Percentiles rank a stretch among this genome's conserved stretches.
These are phyloP conservation scores for Leishmania mexicana DNA, from an alignment of 208 protist genomes.

Conservation along the genomic window DNA sequence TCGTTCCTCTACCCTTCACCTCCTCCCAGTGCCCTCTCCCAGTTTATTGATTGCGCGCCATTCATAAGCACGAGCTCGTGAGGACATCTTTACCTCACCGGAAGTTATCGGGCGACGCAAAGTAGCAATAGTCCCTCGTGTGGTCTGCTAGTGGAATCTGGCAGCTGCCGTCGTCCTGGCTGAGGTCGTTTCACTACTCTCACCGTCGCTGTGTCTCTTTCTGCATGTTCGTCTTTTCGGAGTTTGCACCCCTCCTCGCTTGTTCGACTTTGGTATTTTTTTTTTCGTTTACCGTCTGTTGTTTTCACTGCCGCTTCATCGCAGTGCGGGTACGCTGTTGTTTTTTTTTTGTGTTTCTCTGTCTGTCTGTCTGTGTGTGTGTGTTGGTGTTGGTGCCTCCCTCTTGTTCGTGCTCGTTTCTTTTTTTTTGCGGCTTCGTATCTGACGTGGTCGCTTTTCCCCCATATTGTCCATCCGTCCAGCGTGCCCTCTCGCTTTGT, in stretches of 20 bases:
- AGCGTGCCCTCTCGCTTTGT: not conserved
- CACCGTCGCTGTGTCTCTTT: not conserved
- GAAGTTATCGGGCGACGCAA: not conserved
- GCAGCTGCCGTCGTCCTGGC: not conserved
- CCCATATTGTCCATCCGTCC: not conserved
- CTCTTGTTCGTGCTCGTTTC: not conserved
- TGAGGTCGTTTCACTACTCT: not conserved
- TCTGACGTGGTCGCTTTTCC: not conserved
- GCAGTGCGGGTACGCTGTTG: not conserved
- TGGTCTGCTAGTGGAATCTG: not conserved
- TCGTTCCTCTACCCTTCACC: not conserved
- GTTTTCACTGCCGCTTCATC: not conserved
- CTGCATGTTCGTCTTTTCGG: not conserved
- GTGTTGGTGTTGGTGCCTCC: not conserved
- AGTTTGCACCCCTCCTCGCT: not conserved
- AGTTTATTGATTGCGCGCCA: not conserved
- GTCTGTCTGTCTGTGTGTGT: not conserved
- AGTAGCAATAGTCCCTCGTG: not conserved
- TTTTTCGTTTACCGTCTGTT: no score
- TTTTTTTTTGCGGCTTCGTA: not conserved
- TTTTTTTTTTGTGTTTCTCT: not conserved
- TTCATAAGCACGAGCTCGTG: not conserved
- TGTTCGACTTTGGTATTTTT: not conserved
- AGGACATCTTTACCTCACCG: not conserved
- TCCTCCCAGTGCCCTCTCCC: not conserved